Conservation (phyloP, 495 filamentous ascomycete species). For the Penicillium cinerascens region DNA sequence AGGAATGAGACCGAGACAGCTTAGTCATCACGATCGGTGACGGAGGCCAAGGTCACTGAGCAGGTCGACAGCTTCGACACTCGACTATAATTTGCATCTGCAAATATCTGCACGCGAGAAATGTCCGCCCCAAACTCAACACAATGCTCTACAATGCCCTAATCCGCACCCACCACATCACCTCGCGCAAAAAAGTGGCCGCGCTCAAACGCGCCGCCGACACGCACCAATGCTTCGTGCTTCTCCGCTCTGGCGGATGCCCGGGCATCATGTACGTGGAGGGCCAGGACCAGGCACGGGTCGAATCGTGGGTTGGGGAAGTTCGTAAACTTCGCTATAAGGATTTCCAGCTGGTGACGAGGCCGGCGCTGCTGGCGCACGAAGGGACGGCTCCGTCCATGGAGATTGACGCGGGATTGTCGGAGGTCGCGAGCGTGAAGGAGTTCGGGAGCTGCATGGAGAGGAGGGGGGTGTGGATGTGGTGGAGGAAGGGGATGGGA, state of each 20-base stretch:
- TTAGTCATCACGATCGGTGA: too few relatives aligned
- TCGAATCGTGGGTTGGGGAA: conserved; percentile 52
- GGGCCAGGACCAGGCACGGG: conserved; percentile 47
- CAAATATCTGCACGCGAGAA: neutral
- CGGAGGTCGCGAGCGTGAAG: conserved; percentile 43
- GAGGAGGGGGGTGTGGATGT: conserved; percentile 38
- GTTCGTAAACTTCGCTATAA: conserved; percentile 52
- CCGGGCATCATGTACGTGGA: conserved; percentile 80
- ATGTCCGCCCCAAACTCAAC: neutral
- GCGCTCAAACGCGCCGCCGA: conserved; percentile 61
- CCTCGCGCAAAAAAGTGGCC: conserved; percentile 72
- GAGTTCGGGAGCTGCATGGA: conserved; percentile 46
- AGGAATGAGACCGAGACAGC: too few relatives aligned
- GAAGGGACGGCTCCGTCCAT: neutral
- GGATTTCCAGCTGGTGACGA: conserved; percentile 46
- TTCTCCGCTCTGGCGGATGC: conserved; percentile 62
- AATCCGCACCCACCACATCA: conserved; percentile 79
- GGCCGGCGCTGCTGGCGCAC: conserved; percentile 26
- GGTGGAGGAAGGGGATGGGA: conserved; percentile 52
- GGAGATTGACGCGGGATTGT: conserved; percentile 15
- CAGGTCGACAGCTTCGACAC: too few relatives aligned
- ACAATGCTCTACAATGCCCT: conserved; percentile 52
- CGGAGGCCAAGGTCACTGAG: too few relatives aligned
- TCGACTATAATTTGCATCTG: too few relatives aligned
- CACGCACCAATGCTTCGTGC: conserved; percentile 51